A percentile compares a stretch with the other conserved stretches of the same genome.
phyloP scores from a whole-genome alignment of 164 flowering plant species.

The Buxus sempervirens region DNA sequence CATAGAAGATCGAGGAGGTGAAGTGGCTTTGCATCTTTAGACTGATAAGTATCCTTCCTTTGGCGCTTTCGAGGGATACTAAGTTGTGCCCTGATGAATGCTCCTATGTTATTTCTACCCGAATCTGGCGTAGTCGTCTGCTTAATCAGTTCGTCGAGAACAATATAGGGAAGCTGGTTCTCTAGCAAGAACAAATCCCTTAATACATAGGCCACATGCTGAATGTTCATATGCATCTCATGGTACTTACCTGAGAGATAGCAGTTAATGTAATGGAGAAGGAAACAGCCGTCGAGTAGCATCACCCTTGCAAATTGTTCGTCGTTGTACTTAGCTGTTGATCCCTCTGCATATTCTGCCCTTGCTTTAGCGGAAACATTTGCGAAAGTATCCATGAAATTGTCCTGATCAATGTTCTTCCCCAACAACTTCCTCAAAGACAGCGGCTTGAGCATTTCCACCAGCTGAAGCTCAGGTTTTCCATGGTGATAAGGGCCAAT shows the following conservation, averaged over 20 bases:
- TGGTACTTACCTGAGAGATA: not conserved
- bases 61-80: too few species aligned
- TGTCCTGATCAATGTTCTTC: not conserved
- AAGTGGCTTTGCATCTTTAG: not conserved
- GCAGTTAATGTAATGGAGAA: not conserved
- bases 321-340: not conserved
- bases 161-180: conserved; percentile 4
- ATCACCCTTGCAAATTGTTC: not conserved
- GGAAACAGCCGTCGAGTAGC: conserved; percentile 2
- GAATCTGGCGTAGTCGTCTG: too few species aligned
- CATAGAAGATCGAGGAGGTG: not conserved
- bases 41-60: too few species aligned
- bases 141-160: not conserved
- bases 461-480: not conserved
- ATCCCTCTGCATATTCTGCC: not conserved
- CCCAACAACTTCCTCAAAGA: not conserved
- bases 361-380: not conserved
- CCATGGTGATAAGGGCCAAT: conserved; percentile 8
- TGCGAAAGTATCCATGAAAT: not conserved
- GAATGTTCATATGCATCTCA: not conserved
- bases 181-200: conserved; percentile 10
- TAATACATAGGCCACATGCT: not conserved
- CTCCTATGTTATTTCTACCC: too few species aligned
- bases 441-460: not conserved
- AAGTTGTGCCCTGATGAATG: not conserved